Percentiles rank a stretch among this genome's conserved stretches.
These are phyloP conservation scores for Plantago elongata DNA, from an alignment of 257 asterid species.

Conservation along the genomic window DNA sequence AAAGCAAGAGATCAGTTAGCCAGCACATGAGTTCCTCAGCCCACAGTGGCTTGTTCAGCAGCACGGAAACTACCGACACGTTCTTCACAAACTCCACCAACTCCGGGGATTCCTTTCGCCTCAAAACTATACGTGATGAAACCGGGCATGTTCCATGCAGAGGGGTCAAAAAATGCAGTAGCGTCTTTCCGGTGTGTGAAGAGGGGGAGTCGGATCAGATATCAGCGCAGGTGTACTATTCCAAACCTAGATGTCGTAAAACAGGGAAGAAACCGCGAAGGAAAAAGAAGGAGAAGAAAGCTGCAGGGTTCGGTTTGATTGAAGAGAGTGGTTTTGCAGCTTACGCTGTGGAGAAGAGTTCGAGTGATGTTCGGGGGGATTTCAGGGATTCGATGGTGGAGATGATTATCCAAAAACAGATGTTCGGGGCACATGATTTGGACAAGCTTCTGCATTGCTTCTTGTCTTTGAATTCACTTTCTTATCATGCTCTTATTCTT, in stretches of 20 bases:
- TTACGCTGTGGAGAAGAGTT: constrained; percentile 38
- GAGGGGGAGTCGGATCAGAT: constrained; percentile 9
- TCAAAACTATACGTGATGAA: constrained; percentile 23
- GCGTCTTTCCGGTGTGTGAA: neutral
- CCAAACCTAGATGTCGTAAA: neutral
- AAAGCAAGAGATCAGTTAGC: neutral
- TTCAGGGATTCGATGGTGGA: constrained; percentile 53
- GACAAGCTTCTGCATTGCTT: constrained; percentile 35
- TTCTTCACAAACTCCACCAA: constrained; percentile 31
- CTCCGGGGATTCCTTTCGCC: constrained; percentile 37
- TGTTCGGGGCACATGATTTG: constrained; percentile 36
- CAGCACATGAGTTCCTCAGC: constrained; percentile 25
- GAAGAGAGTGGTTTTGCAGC: constrained; percentile 15
- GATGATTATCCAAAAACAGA: constrained; percentile 48
- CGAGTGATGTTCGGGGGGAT: constrained; percentile 42
- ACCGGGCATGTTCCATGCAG: constrained; percentile 9
- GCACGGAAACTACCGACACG: constrained; percentile 17
- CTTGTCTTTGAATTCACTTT: constrained; percentile 33
- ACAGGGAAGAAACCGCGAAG: neutral
- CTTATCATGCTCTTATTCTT: constrained; percentile 35
- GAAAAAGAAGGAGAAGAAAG: neutral
- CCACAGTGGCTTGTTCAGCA: constrained; percentile 38
- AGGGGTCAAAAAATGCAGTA: neutral
- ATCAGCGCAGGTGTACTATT: constrained; percentile 10
- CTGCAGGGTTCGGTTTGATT: neutral